A percentile compares a stretch with the other conserved stretches of the same genome.
These are phyloP conservation scores for Wickerhamomyces xylosicus DNA, from an alignment of 805 yeast species.

Conservation along the genomic window DNA sequence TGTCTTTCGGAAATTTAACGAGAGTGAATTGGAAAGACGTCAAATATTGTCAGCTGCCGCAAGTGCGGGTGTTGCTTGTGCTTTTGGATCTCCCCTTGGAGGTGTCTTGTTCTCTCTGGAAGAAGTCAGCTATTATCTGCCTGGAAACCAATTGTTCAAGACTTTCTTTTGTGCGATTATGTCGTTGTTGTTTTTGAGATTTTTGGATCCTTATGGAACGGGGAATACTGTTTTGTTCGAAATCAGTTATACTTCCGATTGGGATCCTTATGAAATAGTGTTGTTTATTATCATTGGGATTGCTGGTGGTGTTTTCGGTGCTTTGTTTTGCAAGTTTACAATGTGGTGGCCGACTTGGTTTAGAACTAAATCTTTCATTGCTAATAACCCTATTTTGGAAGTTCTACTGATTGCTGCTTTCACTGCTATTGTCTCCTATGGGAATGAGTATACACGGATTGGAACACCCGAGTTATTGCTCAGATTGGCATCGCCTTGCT, in stretches of 20 bases:
- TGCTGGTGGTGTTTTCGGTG: constrained; percentile 46
- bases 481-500: constrained; percentile 41
- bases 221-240: constrained; percentile 49
- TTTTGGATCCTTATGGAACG: constrained; percentile 49
- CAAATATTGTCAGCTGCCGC: constrained; percentile 48
- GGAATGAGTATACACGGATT: constrained; percentile 38
- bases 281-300: constrained; percentile 37
- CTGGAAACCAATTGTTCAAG: constrained; percentile 43
- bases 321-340: constrained; percentile 34
- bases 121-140: constrained; percentile 45
- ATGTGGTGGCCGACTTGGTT: constrained; percentile 30
- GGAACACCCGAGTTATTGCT: constrained; percentile 39
- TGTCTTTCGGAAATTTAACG: constrained; percentile 31
- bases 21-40: constrained; percentile 39
- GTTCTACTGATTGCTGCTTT: constrained; percentile 32
- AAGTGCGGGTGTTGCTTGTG: constrained; percentile 48
- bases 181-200: constrained; percentile 39
- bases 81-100: constrained; percentile 52
- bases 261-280: constrained; percentile 38
- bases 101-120: constrained; percentile 48
- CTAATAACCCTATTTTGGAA: constrained; percentile 31
- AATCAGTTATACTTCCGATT: constrained; percentile 37
- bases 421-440: constrained; percentile 37
- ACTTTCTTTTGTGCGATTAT: constrained; percentile 46
- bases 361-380: constrained; percentile 23